Percentiles rank a stretch among this genome's conserved stretches.
Evolutionary conservation across 306 rosid genomes (phyloP).

Genomic region (Nissolia schottii): DNA sequence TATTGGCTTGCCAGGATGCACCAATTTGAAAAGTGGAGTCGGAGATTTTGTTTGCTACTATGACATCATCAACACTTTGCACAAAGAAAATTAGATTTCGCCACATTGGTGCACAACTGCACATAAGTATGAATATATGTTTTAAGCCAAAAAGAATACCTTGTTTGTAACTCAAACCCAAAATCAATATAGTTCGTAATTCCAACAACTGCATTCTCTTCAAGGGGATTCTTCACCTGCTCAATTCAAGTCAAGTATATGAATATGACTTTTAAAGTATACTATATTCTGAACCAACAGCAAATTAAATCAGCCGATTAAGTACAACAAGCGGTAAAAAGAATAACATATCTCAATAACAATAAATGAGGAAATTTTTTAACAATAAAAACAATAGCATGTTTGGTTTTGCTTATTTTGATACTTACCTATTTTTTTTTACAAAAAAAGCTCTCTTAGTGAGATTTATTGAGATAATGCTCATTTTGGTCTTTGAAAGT

Average conservation of each 20-base stretch:
- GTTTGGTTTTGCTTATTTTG: too few species aligned
- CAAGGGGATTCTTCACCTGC: slow-evolving; percentile 92
- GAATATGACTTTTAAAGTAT: slow-evolving; percentile 21
- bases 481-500: too few species aligned
- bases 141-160: slow-evolving; percentile 40
- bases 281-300: background rate
- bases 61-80: slow-evolving; percentile 60
- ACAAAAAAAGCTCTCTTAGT: too few species aligned
- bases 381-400: background rate
- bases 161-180: slow-evolving; percentile 85
- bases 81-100: slow-evolving; percentile 19
- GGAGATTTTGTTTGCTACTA: slow-evolving; percentile 44
- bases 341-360: background rate
- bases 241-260: slow-evolving; percentile 33
- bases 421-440: too few species aligned
- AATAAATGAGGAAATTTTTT: slow-evolving; percentile 1
- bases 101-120: slow-evolving; percentile 6
- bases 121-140: slow-evolving; percentile 4
- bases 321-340: background rate
- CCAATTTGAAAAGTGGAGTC: slow-evolving; percentile 87
- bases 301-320: background rate
- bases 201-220: slow-evolving; percentile 75
- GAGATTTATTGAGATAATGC: too few species aligned
- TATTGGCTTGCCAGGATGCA: slow-evolving; percentile 98
- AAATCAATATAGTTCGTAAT: slow-evolving; percentile 94